Base-by-base conservation (phyloP, 805 yeast genomes). In the Saturnispora sekii region DNA sequence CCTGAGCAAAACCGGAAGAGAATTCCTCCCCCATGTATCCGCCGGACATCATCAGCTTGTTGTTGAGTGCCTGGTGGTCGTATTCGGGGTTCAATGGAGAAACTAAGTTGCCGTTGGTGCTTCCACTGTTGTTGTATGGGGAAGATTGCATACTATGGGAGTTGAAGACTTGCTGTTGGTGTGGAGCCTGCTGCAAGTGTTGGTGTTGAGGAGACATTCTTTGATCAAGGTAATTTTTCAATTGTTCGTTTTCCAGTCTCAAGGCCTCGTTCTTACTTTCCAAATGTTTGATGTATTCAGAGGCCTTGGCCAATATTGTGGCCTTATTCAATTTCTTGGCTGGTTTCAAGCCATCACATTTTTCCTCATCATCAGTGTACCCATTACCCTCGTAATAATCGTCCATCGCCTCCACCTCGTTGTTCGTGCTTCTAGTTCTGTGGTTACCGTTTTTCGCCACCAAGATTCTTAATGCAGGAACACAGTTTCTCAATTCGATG, bases 311-410 rank as follows among this genome's bases (percentile, higher is more conserved):
- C 48, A 84, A 65, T 40, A 84, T 82, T 12, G 84, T 77, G 2
- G 90, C 93, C 58, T 84, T 84, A 61, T 83, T 84, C 50, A 84
- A 66, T 53, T 84, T 84, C 50, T 76, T 72, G 4, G 94, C 90
- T 0, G 90, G 89, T 40, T 76, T 74, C 47, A 84, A 67, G 2
- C 90, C 90, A 58, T 84, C 90, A 54, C 84, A 64, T 50, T 77
- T 74, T 40, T 58, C 52, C 37, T 63, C 69, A 36, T 69, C 82
- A 51, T 77, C 83, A 47, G 76, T 62, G 50, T 69, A 70, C 39
- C 80, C 79, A 50, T 77, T 73, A 46, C 78, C 65, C 41, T 70
- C 64, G 41, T 68, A 78, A 17, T 70, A 65, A 46, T 73, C 76
- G 33, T 65, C 69, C 36, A 70, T 72, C 12, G 53, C 63, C 45